Evolutionary conservation across 805 yeast genomes (phyloP).

Genomic region (Pichia occidentalis): DNA sequence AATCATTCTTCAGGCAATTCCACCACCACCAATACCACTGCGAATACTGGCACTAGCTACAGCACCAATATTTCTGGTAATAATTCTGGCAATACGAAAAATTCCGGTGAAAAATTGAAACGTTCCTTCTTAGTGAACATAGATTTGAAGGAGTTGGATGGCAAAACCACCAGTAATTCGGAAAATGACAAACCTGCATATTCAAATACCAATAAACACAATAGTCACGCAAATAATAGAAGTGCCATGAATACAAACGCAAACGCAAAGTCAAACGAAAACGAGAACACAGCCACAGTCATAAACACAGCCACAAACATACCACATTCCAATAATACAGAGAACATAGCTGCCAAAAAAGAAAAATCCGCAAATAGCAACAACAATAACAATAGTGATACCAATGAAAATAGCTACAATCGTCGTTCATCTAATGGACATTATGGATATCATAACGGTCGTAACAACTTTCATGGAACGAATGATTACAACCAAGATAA

Average conservation of each 20-base stretch:
- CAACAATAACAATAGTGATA: no score
- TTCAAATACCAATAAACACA: neutral
- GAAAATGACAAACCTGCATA: no score
- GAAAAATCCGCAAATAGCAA: no score
- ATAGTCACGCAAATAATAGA: neutral
- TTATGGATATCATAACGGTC: no score
- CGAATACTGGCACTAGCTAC: no score
- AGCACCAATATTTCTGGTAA: no score
- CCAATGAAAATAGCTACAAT: no score
- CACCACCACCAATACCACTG: conserved; percentile 6
- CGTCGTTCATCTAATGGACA: no score
- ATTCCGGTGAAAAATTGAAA: conserved; percentile 23
- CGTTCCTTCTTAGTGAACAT: conserved; percentile 37
- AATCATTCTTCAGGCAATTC: conserved; percentile 36
- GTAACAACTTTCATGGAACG: no score
- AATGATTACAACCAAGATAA: neutral
- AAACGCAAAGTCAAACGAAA: neutral
- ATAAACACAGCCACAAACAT: no score
- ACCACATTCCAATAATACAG: no score
- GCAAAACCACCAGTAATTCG: conserved; percentile 15
- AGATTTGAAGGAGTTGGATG: conserved; percentile 37
- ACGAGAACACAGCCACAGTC: neutral
- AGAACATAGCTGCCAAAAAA: no score
- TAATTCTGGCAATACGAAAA: neutral
- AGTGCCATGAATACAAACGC: neutral